A percentile compares a stretch with the other conserved stretches of the same genome.
Conservation (phyloP, 371 early-diverging fungal species). For the Batrachochytrium dendrobatidis region DNA sequence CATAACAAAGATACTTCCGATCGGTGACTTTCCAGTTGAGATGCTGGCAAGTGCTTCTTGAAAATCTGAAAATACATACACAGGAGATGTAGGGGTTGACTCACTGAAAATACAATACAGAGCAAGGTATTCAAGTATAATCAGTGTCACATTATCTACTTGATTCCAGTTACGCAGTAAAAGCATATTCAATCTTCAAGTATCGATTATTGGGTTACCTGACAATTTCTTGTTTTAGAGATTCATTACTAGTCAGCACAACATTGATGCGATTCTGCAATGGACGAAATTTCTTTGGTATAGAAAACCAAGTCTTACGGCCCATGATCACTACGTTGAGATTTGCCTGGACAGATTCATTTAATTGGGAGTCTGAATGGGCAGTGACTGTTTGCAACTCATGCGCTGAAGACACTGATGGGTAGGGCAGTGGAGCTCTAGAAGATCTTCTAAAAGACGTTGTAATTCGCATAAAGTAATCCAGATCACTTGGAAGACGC, state of each 20-base stretch:
- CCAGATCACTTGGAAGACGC: conserved; percentile 79
- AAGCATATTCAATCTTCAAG: too few relatives aligned
- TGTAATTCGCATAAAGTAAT: conserved; percentile 70
- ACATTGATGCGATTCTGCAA: conserved; percentile 69
- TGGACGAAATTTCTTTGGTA: conserved; percentile 70
- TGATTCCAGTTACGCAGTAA: too few relatives aligned
- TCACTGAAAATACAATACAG: conserved; percentile 5
- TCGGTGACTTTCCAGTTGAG: conserved; percentile 6
- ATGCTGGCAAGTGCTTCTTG: conserved; percentile 42
- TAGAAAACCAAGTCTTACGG: conserved; percentile 80
- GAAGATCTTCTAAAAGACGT: conserved; percentile 16
- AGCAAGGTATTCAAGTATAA: too few relatives aligned
- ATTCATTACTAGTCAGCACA: conserved; percentile 58
- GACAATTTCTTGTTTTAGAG: neutral
- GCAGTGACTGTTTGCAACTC: neutral
- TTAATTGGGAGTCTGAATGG: neutral
- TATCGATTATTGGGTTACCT: too few relatives aligned
- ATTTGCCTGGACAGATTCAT: neutral
- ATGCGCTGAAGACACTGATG: too few relatives aligned
- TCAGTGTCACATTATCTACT: too few relatives aligned
- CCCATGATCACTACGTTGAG: conserved; percentile 86
- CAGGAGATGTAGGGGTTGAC: conserved; percentile 1
- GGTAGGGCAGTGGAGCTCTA: conserved; percentile 11
- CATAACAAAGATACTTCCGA: conserved; percentile 46
- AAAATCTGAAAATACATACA: conserved; percentile 31